Conservation (phyloP, 1,284 basidiomycete species). For the Inonotus obliquus region DNA sequence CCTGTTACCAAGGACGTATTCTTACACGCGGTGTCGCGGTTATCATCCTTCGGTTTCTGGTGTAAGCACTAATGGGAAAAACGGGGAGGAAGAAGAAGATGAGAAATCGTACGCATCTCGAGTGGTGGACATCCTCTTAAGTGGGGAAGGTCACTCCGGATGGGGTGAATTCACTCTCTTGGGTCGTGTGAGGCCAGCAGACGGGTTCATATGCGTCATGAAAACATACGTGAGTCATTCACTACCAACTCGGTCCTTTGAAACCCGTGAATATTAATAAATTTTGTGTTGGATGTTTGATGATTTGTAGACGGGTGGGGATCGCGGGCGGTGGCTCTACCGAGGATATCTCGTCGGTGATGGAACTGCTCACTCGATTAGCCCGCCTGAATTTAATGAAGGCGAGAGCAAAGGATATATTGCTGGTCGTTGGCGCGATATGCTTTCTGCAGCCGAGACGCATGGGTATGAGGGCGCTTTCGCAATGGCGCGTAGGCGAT, state of each 20-base stretch:
- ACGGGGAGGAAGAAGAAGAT: constrained; percentile 18
- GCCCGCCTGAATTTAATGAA: neutral
- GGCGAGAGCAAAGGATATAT: constrained; percentile 44
- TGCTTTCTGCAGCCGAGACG: constrained; percentile 48
- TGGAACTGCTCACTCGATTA: neutral
- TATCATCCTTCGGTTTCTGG: constrained; percentile 14
- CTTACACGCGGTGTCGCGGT: neutral
- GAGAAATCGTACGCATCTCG: constrained; percentile 20
- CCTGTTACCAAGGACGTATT: constrained; percentile 2
- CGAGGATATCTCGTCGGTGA: constrained; percentile 69
- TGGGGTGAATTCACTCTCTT: constrained; percentile 74
- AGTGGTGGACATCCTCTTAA: constrained; percentile 59
- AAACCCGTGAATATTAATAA: too few relatives aligned
- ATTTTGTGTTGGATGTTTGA: neutral
- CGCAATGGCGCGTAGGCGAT: constrained; percentile 60
- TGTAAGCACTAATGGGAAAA: constrained; percentile 1
- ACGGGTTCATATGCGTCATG: constrained; percentile 64
- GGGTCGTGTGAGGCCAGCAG: constrained; percentile 62
- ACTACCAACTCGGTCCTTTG: neutral
- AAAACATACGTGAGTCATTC: constrained; percentile 65
- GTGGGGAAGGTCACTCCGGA: constrained; percentile 77
- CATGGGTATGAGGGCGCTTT: constrained; percentile 75
- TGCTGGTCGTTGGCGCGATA: constrained; percentile 73
- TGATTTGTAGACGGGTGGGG: constrained; percentile 52
- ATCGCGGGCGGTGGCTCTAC: constrained; percentile 73